Evolutionary conservation across 768 basidiomycete species (phyloP).

Genomic region (Hydnomerulius pinastri): DNA sequence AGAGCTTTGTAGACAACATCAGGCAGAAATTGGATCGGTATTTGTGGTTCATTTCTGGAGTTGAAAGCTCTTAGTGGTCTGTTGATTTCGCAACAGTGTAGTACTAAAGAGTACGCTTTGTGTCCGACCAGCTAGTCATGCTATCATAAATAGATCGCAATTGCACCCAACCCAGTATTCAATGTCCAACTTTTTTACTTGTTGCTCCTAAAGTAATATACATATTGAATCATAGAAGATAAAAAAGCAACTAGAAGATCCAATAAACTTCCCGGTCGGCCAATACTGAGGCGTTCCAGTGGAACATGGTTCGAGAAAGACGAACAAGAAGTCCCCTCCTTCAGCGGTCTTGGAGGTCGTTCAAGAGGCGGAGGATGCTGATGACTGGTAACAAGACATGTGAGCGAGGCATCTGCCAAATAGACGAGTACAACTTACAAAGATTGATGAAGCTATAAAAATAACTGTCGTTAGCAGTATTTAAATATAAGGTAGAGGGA

Average conservation of each 20-base stretch:
- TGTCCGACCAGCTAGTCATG: too few relatives aligned
- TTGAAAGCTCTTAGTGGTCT: too few relatives aligned
- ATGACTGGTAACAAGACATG: slow-evolving; percentile 52
- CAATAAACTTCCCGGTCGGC: neutral
- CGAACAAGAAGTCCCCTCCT: neutral
- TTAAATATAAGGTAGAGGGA: neutral
- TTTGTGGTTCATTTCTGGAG: too few relatives aligned
- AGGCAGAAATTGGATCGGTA: too few relatives aligned
- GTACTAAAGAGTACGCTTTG: too few relatives aligned
- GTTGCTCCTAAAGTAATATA: slow-evolving; percentile 20
- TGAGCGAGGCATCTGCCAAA: slow-evolving; percentile 3
- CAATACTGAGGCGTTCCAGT: neutral
- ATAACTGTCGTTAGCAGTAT: slow-evolving; percentile 15
- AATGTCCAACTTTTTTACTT: neutral
- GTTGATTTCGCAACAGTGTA: too few relatives aligned
- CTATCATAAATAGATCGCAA: too few relatives aligned
- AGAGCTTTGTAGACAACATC: too few relatives aligned
- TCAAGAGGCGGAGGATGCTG: slow-evolving; percentile 82
- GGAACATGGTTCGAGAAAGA: neutral
- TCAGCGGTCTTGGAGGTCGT: slow-evolving; percentile 49
- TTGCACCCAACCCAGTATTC: too few relatives aligned
- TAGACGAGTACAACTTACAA: slow-evolving; percentile 50
- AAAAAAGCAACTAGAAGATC: slow-evolving; percentile 3
- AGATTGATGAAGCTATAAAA: slow-evolving; percentile 77
- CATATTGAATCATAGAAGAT: slow-evolving; percentile 14